These are phyloP conservation scores for Coelastrella sp. DNA, from an alignment of 139 green algal species.

Conservation along the genomic window DNA sequence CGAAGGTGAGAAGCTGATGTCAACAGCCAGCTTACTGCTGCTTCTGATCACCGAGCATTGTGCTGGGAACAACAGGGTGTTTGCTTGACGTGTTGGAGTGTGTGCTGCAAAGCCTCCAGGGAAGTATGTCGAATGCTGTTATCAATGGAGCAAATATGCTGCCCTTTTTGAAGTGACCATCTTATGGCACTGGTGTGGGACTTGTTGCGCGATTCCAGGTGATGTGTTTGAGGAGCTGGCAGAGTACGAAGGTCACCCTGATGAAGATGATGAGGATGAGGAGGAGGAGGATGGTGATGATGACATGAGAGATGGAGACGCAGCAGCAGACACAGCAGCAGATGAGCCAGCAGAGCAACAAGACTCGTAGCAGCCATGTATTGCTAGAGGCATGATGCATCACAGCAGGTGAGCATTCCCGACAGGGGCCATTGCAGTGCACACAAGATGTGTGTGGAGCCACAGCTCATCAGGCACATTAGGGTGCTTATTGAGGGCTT, in stretches of 20 bases:
- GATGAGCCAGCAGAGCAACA: background rate
- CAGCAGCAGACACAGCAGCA: background rate
- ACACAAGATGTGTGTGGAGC: too few species aligned
- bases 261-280: slow-evolving; percentile 46
- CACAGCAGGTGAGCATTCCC: too few species aligned
- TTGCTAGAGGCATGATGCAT: too few species aligned
- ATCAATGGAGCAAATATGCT: background rate
- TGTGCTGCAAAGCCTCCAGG: background rate
- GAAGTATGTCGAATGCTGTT: background rate
- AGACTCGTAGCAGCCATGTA: too few species aligned
- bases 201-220: slow-evolving; percentile 9
- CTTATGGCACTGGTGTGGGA: background rate
- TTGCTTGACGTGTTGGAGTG: background rate
- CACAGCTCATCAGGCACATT: too few species aligned
- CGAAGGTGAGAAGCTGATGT: slow-evolving; percentile 23
- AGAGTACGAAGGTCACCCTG: slow-evolving; percentile 49
- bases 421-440: too few species aligned
- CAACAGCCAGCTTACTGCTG: background rate
- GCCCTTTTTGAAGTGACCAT: background rate
- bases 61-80: background rate
- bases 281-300: slow-evolving; percentile 32
- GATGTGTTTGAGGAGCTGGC: slow-evolving; percentile 50
- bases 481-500: too few species aligned
- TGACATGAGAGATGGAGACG: slow-evolving; percentile 30
- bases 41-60: background rate